phyloP scores from a whole-genome alignment of 2,329 filamentous ascomycete species.

The Colletotrichum coccodes region DNA sequence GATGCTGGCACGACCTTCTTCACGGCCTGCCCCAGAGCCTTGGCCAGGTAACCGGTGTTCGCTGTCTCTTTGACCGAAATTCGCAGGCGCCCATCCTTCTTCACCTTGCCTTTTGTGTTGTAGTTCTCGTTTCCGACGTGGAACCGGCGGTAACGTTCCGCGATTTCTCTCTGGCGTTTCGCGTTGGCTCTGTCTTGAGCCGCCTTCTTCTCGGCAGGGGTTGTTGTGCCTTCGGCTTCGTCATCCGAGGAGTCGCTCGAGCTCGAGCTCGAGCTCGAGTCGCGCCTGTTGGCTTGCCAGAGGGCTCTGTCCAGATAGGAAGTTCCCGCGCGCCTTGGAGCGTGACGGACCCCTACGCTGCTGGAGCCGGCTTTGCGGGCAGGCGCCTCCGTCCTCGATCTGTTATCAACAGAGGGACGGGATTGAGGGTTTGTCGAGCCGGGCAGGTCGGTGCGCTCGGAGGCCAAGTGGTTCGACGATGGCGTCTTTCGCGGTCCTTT shows the following conservation, averaged over 20 bases:
- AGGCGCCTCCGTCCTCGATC: conserved; percentile 37
- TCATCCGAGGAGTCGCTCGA: conserved; percentile 40
- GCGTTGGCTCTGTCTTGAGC: conserved; percentile 11
- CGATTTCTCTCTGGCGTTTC: conserved; percentile 25
- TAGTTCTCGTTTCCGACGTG: conserved; percentile 72
- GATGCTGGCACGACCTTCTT: conserved; percentile 57
- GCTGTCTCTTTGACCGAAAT: conserved; percentile 78
- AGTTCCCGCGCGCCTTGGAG: conserved; percentile 38
- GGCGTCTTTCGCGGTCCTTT: conserved; percentile 21
- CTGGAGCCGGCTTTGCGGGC: conserved; percentile 17
- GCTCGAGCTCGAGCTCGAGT: conserved; percentile 35
- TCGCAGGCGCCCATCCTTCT: conserved; percentile 75
- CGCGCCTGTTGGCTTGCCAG: conserved; percentile 32
- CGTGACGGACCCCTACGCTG: conserved; percentile 30
- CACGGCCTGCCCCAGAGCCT: conserved; percentile 73
- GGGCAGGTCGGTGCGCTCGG: not conserved
- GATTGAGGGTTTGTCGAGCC: not conserved
- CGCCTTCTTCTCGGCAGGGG: conserved; percentile 7
- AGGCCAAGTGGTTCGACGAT: conserved; percentile 26
- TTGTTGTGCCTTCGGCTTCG: conserved; percentile 16
- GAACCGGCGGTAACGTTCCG: conserved; percentile 62
- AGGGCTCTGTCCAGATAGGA: conserved; percentile 42
- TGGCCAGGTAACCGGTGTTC: conserved; percentile 77
- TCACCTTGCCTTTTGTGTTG: conserved; percentile 72
- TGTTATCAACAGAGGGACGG: conserved; percentile 34